Evolutionary conservation across 2,329 filamentous ascomycete genomes (phyloP), one percentile per base, ranked within the genome.

Genomic region (Lachnellula occidentalis): DNA sequence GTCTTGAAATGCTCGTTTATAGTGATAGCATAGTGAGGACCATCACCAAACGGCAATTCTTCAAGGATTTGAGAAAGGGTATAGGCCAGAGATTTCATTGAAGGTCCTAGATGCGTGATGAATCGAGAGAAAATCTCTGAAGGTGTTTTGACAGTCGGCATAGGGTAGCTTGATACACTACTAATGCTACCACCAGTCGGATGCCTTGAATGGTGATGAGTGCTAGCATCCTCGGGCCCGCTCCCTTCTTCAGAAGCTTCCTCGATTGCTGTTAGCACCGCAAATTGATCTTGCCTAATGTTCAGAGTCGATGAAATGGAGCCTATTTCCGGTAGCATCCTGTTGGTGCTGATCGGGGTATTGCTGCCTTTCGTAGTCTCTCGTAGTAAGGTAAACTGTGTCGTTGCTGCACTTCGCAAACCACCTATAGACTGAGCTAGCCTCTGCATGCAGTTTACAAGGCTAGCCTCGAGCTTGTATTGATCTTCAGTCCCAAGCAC

Each of bases 51-150:
- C 0, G 92, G 90, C 1, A 95, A 79, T 58, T 96, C 91, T 51
- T 90, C 86, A 7, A 99, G 81, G 9, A 95, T 91, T 67, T 95
- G 87, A 11, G 90, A 90, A 39, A 99, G 73, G 0, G 94, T 97
- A 64, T 88, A 94, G 2, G 90, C 90, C n/a, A 99, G 74, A 0
- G 92, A 96, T 70, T 96, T 95, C 85, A 96, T 95, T 0, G 92
- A 94, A 1, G 94, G 94, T 0, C 94, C 94, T 21, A 99, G 76
- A 61, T 94, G 83, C 19, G 81, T 78, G 56, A 99, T 96, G 70
- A 97, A 99, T 5, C 92, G 78, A 11, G 90, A 85, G 68, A 97
- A 97, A 61, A 97, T 95, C 55, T 96, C 90, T 0, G 87, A 83
- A 0, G 92, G 84, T 1, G 82, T 80, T 37, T 76, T 77, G 55